phyloP scores from a whole-genome alignment of 2,329 filamentous ascomycete genomes.

The Colletotrichum costaricense region DNA sequence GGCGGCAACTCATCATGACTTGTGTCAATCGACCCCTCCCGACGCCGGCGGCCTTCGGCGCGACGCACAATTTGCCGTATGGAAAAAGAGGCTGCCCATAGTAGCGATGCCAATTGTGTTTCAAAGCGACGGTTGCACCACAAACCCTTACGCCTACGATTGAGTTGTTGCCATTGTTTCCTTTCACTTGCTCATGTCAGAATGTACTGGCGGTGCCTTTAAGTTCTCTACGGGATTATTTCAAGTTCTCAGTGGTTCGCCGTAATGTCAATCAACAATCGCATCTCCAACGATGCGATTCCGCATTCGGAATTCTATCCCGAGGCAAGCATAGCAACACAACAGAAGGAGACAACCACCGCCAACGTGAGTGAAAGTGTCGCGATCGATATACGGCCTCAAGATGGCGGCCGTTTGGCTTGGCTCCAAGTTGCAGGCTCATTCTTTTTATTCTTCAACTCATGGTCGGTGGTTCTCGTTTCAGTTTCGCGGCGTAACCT shows the following conservation, averaged over 20 bases:
- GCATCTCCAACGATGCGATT: background rate
- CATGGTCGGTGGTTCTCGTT: conserved; percentile 40
- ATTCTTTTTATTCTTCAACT: conserved; percentile 49
- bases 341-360: background rate
- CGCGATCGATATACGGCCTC: background rate
- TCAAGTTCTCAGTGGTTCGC: background rate
- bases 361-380: background rate
- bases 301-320: background rate
- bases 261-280: background rate
- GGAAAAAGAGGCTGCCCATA: background rate
- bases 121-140: background rate
- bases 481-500: background rate
- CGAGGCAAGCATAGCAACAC: background rate
- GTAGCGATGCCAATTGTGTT: background rate
- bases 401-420: conserved; percentile 45
- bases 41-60: background rate
- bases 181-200: background rate
- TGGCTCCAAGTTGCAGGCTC: conserved; percentile 51
- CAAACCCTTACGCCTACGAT: background rate
- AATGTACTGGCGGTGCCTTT: background rate
- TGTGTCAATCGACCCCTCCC: background rate
- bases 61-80: too few relatives aligned
- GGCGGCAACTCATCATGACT: background rate
- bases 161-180: background rate
- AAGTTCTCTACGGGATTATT: too few relatives aligned